Percentiles rank a stretch among this genome's conserved stretches.
These are phyloP conservation scores for Fusarium pseudoanthophilum DNA, from an alignment of 2,329 filamentous ascomycete genomes.

Conservation along the genomic window DNA sequence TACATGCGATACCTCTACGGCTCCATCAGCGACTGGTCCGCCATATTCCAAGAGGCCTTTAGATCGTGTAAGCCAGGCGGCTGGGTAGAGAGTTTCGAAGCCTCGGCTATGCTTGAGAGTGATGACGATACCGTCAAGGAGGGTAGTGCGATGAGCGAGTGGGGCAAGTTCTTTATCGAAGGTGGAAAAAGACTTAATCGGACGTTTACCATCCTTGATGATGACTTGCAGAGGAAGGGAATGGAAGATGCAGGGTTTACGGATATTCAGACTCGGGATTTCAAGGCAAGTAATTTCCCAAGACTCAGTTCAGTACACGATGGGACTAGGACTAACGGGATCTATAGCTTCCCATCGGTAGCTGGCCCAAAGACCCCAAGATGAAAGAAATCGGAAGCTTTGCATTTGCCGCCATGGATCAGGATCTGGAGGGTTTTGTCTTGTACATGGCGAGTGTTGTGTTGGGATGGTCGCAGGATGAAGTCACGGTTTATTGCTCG, in stretches of 20 bases:
- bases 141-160: neutral
- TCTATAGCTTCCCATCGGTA: neutral
- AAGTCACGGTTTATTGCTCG: slow-evolving; percentile 21
- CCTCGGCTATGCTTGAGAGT: slow-evolving; percentile 1
- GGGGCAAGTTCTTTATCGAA: slow-evolving; percentile 4
- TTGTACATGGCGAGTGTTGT: slow-evolving; percentile 12
- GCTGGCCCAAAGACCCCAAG: neutral
- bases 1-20: slow-evolving; percentile 13
- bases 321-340: no score
- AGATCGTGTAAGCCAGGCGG: neutral
- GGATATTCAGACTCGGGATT: neutral
- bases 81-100: slow-evolving; percentile 7
- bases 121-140: slow-evolving; percentile 2
- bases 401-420: slow-evolving; percentile 5
- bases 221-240: neutral
- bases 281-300: slow-evolving; percentile 2
- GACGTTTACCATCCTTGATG: neutral
- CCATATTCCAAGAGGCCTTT: neutral
- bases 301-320: rapidly evolving
- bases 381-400: neutral
- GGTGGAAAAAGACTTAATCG: neutral
- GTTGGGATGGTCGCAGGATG: slow-evolving; percentile 18
- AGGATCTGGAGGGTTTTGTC: neutral
- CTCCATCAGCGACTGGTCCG: neutral
- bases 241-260: slow-evolving; percentile 7